Percentiles rank a stretch among this genome's conserved stretches.
Conservation (phyloP, 352 stramenopile genomes). For the Phytopythium litorale region DNA sequence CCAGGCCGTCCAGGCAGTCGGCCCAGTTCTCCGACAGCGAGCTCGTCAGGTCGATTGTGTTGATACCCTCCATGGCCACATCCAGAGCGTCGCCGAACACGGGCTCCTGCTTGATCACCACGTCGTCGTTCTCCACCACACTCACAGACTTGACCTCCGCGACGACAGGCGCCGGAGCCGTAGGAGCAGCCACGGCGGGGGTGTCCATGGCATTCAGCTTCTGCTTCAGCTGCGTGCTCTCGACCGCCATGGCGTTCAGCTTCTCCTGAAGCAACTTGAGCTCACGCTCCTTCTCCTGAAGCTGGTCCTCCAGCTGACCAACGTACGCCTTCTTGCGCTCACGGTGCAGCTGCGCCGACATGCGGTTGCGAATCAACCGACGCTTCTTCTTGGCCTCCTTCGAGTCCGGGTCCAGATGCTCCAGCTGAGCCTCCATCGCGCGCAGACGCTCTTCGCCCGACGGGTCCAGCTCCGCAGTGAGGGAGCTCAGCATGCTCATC, state of each 20-base stretch:
- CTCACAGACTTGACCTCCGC: constrained; percentile 13
- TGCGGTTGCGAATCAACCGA: constrained; percentile 83
- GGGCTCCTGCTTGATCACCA: constrained; percentile 66
- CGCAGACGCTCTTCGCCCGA: constrained; percentile 76
- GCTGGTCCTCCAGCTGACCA: constrained; percentile 78
- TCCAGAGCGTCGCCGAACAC: constrained; percentile 23
- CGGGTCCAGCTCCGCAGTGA: constrained; percentile 49
- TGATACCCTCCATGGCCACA: constrained; percentile 22
- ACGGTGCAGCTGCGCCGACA: constrained; percentile 84
- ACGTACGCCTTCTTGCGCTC: constrained; percentile 89
- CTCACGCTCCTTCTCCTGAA: constrained; percentile 78
- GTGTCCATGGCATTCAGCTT: constrained; percentile 22
- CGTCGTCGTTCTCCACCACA: constrained; percentile 14
- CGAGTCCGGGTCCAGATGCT: constrained; percentile 81
- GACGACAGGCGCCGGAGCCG: constrained; percentile 43
- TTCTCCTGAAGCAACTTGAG: constrained; percentile 74
- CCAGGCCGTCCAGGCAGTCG: constrained; percentile 49
- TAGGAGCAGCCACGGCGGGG: constrained; percentile 23
- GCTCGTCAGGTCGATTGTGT: constrained; percentile 20
- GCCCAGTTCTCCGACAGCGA: constrained; percentile 41
- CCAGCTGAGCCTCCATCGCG: constrained; percentile 79
- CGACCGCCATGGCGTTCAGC: constrained; percentile 60
- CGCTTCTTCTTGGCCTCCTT: constrained; percentile 90
- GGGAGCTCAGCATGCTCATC: constrained; percentile 16
- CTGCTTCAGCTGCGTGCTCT: constrained; percentile 62